Conservation (phyloP, 306 rosid species). For the Elaeagnus macrophylla region DNA sequence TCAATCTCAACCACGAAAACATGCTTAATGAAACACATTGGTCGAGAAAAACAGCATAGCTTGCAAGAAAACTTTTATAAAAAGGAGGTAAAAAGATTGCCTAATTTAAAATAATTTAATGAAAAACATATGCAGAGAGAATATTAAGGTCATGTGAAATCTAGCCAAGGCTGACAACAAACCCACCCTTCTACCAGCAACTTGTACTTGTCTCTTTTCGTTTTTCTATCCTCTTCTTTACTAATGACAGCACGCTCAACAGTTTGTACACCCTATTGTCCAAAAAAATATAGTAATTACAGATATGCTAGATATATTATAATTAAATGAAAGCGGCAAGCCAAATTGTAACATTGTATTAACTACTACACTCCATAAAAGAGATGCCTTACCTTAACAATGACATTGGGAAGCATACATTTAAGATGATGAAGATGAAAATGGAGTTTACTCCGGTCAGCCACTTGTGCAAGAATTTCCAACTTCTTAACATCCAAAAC, state of each 20-base stretch:
- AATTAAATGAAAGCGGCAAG: constrained; percentile 10
- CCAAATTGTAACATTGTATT: background rate
- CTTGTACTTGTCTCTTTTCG: constrained; percentile 33
- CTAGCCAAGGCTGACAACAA: constrained; percentile 12
- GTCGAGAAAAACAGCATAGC: too few species aligned
- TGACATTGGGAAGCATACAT: constrained; percentile 59
- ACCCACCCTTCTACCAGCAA: constrained; percentile 92
- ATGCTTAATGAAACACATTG: too few species aligned
- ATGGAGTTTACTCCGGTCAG: constrained; percentile 58
- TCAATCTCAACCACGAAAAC: too few species aligned
- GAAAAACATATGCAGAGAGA: constrained; percentile 1
- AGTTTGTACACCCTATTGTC: constrained; percentile 68
- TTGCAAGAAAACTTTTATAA: background rate
- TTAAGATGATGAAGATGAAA: constrained; percentile 60
- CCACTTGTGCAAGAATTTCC: constrained; percentile 45
- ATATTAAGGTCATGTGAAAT: background rate
- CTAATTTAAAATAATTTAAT: background rate
- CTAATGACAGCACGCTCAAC: constrained; percentile 66
- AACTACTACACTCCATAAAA: constrained; percentile 15
- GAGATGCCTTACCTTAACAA: constrained; percentile 52
- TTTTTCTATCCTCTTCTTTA: constrained; percentile 36
- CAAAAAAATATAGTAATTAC: constrained; percentile 15
- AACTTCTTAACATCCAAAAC: constrained; percentile 57
- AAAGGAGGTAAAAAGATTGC: background rate
- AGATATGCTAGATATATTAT: constrained; percentile 1